Conservation (phyloP, 2,329 filamentous ascomycete species). For the Didymella pinodella region DNA sequence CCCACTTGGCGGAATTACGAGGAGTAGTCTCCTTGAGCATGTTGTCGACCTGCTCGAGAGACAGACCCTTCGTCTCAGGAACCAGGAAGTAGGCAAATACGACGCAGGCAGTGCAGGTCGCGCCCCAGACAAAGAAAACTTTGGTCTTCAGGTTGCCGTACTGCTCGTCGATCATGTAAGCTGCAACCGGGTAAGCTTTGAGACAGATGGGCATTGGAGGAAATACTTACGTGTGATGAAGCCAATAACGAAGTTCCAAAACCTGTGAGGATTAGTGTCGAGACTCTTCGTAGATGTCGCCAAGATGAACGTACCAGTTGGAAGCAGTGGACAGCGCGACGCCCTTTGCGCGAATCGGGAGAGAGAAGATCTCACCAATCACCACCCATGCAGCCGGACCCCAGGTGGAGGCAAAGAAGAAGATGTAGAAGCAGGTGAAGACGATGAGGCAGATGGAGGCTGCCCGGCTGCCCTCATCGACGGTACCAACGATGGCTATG, state of each 20-base stretch:
- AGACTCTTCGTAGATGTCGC: too few relatives aligned
- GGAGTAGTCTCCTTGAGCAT: conserved; percentile 87
- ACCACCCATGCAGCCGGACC: conserved; percentile 76
- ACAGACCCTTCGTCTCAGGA: conserved; percentile 80
- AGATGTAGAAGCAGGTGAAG: conserved; percentile 92
- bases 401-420: conserved; percentile 91
- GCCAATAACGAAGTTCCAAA: conserved; percentile 76
- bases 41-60: conserved; percentile 78
- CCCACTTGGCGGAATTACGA: conserved; percentile 76
- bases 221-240: conserved; percentile 57
- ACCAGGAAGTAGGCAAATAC: conserved; percentile 78
- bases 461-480: conserved; percentile 55
- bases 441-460: conserved; percentile 70
- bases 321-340: conserved; percentile 86
- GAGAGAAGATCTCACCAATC: conserved; percentile 79
- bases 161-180: conserved; percentile 73
- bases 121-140: conserved; percentile 64
- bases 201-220: too few relatives aligned
- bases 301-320: conserved; percentile 65
- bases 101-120: conserved; percentile 59
- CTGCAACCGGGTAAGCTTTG: too few relatives aligned
- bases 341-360: conserved; percentile 87
- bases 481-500: conserved; percentile 71
- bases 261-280: conserved; percentile 47
- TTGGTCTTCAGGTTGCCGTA: conserved; percentile 69